A percentile compares a stretch with the other conserved stretches of the same genome.
These are phyloP conservation scores for Xeromyces bisporus DNA, from an alignment of 495 filamentous ascomycete species.

Conservation along the genomic window DNA sequence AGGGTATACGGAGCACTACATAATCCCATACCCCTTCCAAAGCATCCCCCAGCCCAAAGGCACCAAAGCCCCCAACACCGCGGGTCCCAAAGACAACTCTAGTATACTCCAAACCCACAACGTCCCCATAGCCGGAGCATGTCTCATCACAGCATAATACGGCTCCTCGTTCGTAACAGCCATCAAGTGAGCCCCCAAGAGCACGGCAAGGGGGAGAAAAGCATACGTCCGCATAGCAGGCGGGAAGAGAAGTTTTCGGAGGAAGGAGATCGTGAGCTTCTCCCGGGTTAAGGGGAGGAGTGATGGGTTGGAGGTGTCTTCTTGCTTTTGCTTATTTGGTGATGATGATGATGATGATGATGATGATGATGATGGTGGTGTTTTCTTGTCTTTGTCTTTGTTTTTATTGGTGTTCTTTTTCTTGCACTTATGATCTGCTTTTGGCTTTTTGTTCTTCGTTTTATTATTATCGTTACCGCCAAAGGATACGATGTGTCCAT, in stretches of 20 bases:
- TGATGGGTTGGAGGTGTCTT: conserved; percentile 10
- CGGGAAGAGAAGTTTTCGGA: conserved; percentile 20
- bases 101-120: conserved; percentile 89
- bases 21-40: conserved; percentile 50
- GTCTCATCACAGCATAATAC: conserved; percentile 85
- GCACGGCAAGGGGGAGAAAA: conserved; percentile 36
- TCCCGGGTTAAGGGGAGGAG: conserved; percentile 16
- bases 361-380: no score
- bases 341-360: no score
- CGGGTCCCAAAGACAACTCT: conserved; percentile 60
- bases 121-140: conserved; percentile 71
- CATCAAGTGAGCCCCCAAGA: conserved; percentile 63
- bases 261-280: conserved; percentile 16
- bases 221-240: conserved; percentile 17
- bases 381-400: no score
- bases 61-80: conserved; percentile 37
- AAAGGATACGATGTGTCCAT: conserved; percentile 27
- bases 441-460: no score
- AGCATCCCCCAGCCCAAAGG: conserved; percentile 43
- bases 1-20: conserved; percentile 6
- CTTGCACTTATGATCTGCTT: no score
- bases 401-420: no score
- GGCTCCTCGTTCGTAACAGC: conserved; percentile 58
- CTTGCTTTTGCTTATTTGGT: conserved; percentile 2
- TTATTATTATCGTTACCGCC: conserved; percentile 2